phyloP scores from a whole-genome alignment of 1,284 basidiomycete genomes.

The Trichosporon sp. region DNA sequence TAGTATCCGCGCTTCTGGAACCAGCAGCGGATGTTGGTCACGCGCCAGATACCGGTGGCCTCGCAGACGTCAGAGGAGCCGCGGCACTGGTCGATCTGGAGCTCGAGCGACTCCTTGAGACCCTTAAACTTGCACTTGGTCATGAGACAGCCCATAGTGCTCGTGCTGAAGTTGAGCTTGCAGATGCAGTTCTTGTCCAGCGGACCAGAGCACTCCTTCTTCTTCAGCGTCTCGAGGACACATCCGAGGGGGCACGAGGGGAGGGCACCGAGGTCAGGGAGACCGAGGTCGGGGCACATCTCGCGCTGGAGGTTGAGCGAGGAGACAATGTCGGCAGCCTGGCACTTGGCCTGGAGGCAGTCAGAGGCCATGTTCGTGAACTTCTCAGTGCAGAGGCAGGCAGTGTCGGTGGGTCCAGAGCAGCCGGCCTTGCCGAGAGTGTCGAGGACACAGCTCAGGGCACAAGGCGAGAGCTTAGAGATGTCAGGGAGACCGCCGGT shows the following conservation, averaged over 20 bases:
- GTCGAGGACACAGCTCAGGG: slow-evolving; percentile 20
- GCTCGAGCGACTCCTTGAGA: neutral
- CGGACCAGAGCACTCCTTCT: slow-evolving; percentile 19
- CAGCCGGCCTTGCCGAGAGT: slow-evolving; percentile 14
- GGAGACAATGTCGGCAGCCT: neutral
- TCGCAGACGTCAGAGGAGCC: neutral
- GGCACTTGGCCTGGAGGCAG: slow-evolving; percentile 5
- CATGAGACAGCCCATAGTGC: slow-evolving; percentile 1
- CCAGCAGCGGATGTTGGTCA: slow-evolving; percentile 16
- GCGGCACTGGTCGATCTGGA: slow-evolving; percentile 6
- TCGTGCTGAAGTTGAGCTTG: slow-evolving; percentile 2
- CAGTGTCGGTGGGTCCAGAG: slow-evolving; percentile 23
- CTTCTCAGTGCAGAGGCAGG: slow-evolving; percentile 22
- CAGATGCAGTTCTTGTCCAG: slow-evolving; percentile 27
- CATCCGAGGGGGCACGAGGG: slow-evolving; percentile 6
- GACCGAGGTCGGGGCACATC: slow-evolving; percentile 23
- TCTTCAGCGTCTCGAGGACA: slow-evolving; percentile 12
- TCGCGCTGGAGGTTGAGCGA: slow-evolving; percentile 11
- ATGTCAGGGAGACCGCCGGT: slow-evolving; percentile 18
- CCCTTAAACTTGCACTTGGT: slow-evolving; percentile 10
- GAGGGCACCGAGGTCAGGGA: slow-evolving; percentile 20
- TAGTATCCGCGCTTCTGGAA: slow-evolving; percentile 11
- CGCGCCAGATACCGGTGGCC: slow-evolving; percentile 10
- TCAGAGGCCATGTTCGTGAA: slow-evolving; percentile 19
- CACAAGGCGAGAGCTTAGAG: slow-evolving; percentile 18